Conservation (phyloP, 2,329 filamentous ascomycete genomes). For the Diplodia sapinea region DNA sequence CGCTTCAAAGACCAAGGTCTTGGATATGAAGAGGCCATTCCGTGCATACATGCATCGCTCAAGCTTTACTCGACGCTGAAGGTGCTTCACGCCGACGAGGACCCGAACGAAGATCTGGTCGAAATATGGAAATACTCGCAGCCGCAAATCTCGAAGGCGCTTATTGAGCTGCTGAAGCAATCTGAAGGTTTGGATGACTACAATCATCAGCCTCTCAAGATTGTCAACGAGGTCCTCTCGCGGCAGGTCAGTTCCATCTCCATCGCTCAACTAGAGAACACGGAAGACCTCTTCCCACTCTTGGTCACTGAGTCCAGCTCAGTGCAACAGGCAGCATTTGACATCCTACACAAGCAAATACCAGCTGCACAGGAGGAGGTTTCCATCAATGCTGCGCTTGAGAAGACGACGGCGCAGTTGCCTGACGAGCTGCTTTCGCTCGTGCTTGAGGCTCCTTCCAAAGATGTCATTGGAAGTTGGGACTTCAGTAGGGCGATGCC, state of each 20-base stretch:
- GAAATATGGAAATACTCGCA: constrained; percentile 72
- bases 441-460: constrained; percentile 76
- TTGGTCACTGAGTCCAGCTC: constrained; percentile 75
- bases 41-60: constrained; percentile 73
- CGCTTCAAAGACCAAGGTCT: constrained; percentile 9
- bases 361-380: constrained; percentile 79
- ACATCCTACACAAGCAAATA: constrained; percentile 79
- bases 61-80: constrained; percentile 71
- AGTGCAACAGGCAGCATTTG: constrained; percentile 81
- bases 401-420: constrained; percentile 73
- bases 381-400: constrained; percentile 75
- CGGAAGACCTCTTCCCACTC: constrained; percentile 74
- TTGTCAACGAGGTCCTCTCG: constrained; percentile 76
- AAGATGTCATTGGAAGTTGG: constrained; percentile 70
- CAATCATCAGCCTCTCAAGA: constrained; percentile 70
- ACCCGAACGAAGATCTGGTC: constrained; percentile 83
- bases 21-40: constrained; percentile 40
- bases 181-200: constrained; percentile 58
- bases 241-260: constrained; percentile 71
- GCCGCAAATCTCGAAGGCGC: constrained; percentile 60
- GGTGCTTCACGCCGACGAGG: constrained; percentile 59
- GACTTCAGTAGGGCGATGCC: constrained; percentile 71
- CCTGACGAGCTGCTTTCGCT: constrained; percentile 86
- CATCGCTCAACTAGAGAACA: constrained; percentile 65
- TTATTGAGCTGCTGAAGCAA: constrained; percentile 68